phyloP scores from a whole-genome alignment of 2,329 filamentous ascomycete species.

The Colletotrichum endophyticum region DNA sequence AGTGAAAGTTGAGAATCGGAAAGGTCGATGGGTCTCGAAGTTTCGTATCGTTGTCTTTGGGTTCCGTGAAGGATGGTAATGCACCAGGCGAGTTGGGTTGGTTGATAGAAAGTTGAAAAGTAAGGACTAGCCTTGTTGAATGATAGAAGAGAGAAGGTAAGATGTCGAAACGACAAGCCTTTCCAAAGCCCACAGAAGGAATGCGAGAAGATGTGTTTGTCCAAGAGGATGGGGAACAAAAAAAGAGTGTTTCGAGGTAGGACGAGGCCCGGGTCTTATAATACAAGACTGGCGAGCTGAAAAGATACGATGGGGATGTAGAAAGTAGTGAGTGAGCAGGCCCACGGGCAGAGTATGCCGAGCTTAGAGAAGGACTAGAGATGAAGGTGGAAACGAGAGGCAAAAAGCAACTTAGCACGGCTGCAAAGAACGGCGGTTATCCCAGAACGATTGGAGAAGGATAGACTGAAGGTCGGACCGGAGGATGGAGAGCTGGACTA shows the following conservation, averaged over 20 bases:
- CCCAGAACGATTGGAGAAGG: constrained; percentile 38
- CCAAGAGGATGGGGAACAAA: constrained; percentile 16
- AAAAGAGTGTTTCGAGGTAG: constrained; percentile 2
- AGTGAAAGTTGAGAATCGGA: constrained; percentile 15
- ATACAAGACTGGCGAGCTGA: neutral
- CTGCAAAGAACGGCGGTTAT: constrained; percentile 38
- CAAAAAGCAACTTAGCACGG: constrained; percentile 27
- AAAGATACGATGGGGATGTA: constrained; percentile 16
- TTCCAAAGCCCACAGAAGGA: constrained; percentile 23
- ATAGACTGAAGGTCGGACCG: constrained; percentile 23
- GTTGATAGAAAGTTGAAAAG: constrained; percentile 28
- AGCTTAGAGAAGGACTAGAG: constrained; percentile 11
- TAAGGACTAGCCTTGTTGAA: constrained; percentile 41
- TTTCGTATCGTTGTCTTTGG: constrained; percentile 13
- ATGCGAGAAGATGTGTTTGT: constrained; percentile 22
- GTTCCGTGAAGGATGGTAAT: constrained; percentile 22
- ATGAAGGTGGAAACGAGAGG: constrained; percentile 22
- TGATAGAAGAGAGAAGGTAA: constrained; percentile 28
- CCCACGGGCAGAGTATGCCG: constrained; percentile 14
- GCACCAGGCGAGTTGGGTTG: constrained; percentile 29
- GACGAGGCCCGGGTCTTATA: constrained; percentile 22
- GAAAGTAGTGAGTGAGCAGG: constrained; percentile 14
- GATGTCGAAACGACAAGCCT: constrained; percentile 23
- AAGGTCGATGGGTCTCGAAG: constrained; percentile 14
- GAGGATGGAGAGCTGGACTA: constrained; percentile 15